Percentiles rank a stretch among this genome's conserved stretches.
Evolutionary conservation across 768 basidiomycete genomes (phyloP).

Genomic region (Serendipita sp.): DNA sequence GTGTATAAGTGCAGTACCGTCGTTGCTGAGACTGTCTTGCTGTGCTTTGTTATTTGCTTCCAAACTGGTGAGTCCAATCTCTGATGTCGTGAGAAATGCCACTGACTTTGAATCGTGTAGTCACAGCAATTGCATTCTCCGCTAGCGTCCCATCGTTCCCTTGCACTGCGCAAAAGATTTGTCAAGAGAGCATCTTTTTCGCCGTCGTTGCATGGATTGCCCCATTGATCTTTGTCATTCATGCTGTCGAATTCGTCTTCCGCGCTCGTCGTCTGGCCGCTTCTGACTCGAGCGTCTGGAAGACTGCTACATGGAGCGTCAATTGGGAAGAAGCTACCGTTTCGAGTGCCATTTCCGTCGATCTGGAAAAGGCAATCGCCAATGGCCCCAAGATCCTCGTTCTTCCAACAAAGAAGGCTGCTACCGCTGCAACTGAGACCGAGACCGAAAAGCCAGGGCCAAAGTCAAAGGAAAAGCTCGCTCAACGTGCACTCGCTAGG

Average conservation of each 20-base stretch:
- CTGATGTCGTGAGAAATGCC: neutral
- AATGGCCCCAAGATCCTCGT: neutral
- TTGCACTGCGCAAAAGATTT: neutral
- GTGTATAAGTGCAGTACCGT: neutral
- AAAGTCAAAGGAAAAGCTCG: neutral
- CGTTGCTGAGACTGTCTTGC: neutral
- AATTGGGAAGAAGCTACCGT: neutral
- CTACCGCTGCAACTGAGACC: neutral
- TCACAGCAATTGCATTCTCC: neutral
- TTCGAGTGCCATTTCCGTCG: too few species aligned
- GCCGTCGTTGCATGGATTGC: neutral
- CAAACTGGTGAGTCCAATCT: neutral
- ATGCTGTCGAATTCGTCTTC: neutral
- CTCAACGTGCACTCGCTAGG: neutral
- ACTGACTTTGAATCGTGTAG: neutral
- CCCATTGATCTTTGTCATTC: neutral
- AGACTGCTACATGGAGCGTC: neutral
- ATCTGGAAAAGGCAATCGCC: neutral
- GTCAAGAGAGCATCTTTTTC: conserved; percentile 1
- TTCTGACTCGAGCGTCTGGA: neutral
- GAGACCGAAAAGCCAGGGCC: neutral
- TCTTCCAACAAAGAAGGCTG: neutral
- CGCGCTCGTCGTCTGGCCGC: neutral
- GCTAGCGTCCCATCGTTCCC: neutral
- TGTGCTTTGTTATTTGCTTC: conserved; percentile 2